These are phyloP conservation scores for Podila minutissima DNA, from an alignment of 192 early-diverging fungal genomes.

Conservation along the genomic window DNA sequence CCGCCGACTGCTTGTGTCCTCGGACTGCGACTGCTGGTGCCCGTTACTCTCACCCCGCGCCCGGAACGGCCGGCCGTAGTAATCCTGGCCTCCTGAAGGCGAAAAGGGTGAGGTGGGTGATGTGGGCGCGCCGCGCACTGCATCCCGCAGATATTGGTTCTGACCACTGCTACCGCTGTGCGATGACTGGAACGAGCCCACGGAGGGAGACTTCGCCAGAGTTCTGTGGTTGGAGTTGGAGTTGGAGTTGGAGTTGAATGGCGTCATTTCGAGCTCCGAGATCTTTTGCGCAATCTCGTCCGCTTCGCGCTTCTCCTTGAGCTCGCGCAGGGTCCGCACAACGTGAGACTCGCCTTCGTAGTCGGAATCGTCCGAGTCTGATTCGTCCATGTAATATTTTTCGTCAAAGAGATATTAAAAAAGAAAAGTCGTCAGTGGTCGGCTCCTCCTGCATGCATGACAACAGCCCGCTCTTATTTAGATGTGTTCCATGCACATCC, in stretches of 20 bases:
- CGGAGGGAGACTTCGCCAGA: neutral
- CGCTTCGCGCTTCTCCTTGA: constrained; percentile 18
- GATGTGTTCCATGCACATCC: neutral
- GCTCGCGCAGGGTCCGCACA: constrained; percentile 25
- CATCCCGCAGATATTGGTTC: constrained; percentile 2
- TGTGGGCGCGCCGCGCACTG: constrained; percentile 3
- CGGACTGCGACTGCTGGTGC: constrained; percentile 12
- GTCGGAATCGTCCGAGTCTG: constrained; percentile 46
- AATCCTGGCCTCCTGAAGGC: neutral
- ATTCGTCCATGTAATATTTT: neutral
- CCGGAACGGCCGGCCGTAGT: constrained; percentile 13
- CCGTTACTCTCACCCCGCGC: constrained; percentile 6
- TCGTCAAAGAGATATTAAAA: neutral
- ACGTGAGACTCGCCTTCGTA: constrained; percentile 43
- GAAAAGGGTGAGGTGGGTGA: constrained; percentile 9
- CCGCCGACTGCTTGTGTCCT: neutral
- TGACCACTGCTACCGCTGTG: neutral
- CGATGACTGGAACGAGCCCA: neutral
- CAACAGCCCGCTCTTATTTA: neutral
- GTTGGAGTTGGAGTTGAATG: neutral
- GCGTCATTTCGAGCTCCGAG: constrained; percentile 26
- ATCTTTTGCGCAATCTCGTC: constrained; percentile 17
- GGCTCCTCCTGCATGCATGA: no score
- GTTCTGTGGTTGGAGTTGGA: no score
- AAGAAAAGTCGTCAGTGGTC: neutral